Evolutionary conservation across 2,329 filamentous ascomycete species (phyloP).

Genomic region (Laburnicola sp.): DNA sequence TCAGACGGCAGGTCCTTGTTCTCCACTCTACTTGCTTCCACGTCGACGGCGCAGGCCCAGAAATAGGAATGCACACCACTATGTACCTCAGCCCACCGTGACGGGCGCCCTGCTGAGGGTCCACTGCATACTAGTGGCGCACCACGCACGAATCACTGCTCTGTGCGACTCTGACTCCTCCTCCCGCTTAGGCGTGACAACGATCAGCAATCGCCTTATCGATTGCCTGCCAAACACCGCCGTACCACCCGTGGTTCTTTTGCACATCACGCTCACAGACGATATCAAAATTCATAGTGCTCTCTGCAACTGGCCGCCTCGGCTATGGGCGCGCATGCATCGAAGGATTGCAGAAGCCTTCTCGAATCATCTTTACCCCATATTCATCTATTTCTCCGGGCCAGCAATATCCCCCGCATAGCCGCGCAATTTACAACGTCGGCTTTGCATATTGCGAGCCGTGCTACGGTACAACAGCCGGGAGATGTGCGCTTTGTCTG

Average conservation of each 20-base stretch:
- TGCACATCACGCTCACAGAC: constrained; percentile 12
- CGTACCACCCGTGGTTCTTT: neutral
- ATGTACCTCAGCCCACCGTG: constrained; percentile 18
- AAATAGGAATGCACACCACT: neutral
- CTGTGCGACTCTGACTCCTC: constrained; percentile 16
- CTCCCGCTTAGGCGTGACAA: neutral
- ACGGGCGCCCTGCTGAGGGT: constrained; percentile 20
- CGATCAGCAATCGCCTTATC: too few relatives aligned
- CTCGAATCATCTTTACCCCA: constrained; percentile 34
- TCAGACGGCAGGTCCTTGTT: neutral
- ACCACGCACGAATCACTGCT: constrained; percentile 33
- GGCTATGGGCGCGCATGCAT: constrained; percentile 8
- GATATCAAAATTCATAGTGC: constrained; percentile 7
- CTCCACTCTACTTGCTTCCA: neutral
- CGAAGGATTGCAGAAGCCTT: constrained; percentile 33
- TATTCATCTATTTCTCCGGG: constrained; percentile 38
- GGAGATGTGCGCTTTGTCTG: constrained; percentile 38
- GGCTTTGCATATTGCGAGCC: constrained; percentile 18
- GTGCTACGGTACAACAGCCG: constrained; percentile 32
- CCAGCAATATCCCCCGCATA: constrained; percentile 37
- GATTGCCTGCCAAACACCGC: too few relatives aligned
- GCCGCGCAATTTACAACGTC: constrained; percentile 30
- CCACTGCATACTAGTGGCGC: constrained; percentile 32
- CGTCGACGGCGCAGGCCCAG: neutral
- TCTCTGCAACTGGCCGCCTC: neutral